Evolutionary conservation across 768 basidiomycete genomes (phyloP), one percentile per base, ranked within the genome.

Genomic region (Fomitopsis pulvina): DNA sequence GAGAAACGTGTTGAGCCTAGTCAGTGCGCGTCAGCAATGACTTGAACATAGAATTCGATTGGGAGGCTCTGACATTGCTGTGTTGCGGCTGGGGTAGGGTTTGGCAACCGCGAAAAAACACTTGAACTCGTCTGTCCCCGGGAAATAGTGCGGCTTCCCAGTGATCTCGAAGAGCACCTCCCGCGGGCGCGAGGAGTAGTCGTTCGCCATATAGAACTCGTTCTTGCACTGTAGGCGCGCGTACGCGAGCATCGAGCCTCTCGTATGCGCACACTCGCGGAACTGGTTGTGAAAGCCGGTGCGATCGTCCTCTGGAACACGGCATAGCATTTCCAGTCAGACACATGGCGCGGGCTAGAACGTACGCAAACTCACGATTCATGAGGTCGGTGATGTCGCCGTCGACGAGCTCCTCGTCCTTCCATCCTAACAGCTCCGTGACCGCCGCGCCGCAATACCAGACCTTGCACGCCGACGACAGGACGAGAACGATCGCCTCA

Each of bases 91-190:
- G 18, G 88, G 87, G 63, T 85, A 89, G 1, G 87, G 86, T 55
- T 80, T 81, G 16, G 87, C 86, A 60, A 83, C 79, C 8, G 76
- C 78, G 57, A 93, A 86, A 66, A 91, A 77, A 57, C 82, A 87
- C 54, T 73, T 75, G 53, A 75, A 76, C 27, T 68, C 68, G 29
- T 67, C 66, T 32, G 52, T n/a, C 43, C 51, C 54, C 11, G 61
- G 63, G 38, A 71, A 53, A 52, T 73, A 75, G 60, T 82, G 77
- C 4, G 86, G 77, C 51, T 77, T 73, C 11, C 85, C 86, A 56
- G 78, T 79, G 50, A 91, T 64, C 61, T 91, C 87, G 54, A 87
- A 87, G 8, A 89, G 71, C 14, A 81, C 66, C 54, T 81, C 76
- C 47, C 52, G 52, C 41, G 57, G 57, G 25, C 63, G 61, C 47